Conservation (phyloP, 768 basidiomycete genomes). For the Boletus edulis region DNA sequence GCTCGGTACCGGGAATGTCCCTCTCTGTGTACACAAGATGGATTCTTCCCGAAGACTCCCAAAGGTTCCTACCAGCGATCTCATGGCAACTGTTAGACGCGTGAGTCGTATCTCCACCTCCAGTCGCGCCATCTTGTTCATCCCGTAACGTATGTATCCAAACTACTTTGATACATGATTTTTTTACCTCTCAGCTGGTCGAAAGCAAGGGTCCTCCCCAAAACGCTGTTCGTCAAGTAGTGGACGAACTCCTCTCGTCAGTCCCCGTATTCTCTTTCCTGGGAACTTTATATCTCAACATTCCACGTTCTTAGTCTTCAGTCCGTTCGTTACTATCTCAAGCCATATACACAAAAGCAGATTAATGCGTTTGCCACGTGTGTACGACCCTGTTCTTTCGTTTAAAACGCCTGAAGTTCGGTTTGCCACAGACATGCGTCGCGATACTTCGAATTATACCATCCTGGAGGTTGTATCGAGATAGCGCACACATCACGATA, state of each 20-base stretch:
- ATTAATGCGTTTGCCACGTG: constrained; percentile 92
- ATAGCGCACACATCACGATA: constrained; percentile 88
- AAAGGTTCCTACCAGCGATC: constrained; percentile 65
- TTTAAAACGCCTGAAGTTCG: constrained; percentile 26
- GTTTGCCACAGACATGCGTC: constrained; percentile 67
- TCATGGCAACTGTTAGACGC: constrained; percentile 74
- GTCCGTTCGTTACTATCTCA: constrained; percentile 75
- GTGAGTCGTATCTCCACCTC: constrained; percentile 43
- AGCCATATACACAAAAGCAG: constrained; percentile 75
- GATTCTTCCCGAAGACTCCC: constrained; percentile 74
- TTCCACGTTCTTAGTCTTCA: constrained; percentile 49
- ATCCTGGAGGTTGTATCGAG: constrained; percentile 80
- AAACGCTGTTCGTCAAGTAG: constrained; percentile 64
- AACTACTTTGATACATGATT: constrained; percentile 23
- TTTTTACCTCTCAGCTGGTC: constrained; percentile 48
- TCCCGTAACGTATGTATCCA: constrained; percentile 11
- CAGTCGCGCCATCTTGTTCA: constrained; percentile 30
- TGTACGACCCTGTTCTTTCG: constrained; percentile 38
- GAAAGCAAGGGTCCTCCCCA: constrained; percentile 51
- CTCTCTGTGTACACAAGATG: constrained; percentile 91
- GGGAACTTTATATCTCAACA: constrained; percentile 17
- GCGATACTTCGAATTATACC: constrained; percentile 85
- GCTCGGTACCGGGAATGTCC: constrained; percentile 73
- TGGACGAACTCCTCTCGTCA: constrained; percentile 76
- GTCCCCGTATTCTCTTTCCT: constrained; percentile 27